These are phyloP conservation scores for Verticillium nonalfalfae DNA, from an alignment of 2,329 filamentous ascomycete genomes.

Conservation along the genomic window DNA sequence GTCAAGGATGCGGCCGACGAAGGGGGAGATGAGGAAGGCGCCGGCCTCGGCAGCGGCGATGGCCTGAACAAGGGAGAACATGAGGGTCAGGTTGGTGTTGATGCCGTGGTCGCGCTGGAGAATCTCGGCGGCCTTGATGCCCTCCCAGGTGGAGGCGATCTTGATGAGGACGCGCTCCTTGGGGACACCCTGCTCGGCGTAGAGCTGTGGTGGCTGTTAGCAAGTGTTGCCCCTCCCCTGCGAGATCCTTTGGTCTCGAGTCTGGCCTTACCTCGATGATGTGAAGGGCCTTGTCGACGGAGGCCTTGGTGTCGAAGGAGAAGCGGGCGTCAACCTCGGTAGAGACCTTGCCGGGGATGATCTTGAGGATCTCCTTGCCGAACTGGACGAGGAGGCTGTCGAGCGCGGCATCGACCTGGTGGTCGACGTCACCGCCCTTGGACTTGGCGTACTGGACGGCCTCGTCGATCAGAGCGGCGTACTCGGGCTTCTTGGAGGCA, in stretches of 20 bases:
- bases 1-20: conserved; percentile 98
- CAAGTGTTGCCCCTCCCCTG: neutral
- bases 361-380: conserved; percentile 93
- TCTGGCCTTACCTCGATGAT: conserved; percentile 74
- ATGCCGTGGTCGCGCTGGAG: conserved; percentile 92
- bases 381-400: conserved; percentile 97
- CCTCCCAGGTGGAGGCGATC: conserved; percentile 98
- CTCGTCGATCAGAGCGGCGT: conserved; percentile 82
- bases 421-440: conserved; percentile 61
- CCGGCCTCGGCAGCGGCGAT: conserved; percentile 92
- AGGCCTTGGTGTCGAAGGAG: conserved; percentile 91
- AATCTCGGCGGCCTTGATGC: conserved; percentile 97
- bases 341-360: conserved; percentile 97
- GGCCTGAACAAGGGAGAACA: conserved; percentile 95
- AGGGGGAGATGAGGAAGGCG: conserved; percentile 97
- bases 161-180: conserved; percentile 98
- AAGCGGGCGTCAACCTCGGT: conserved; percentile 96
- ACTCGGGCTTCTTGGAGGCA: conserved; percentile 96
- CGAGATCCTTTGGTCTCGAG: neutral
- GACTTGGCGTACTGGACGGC: conserved; percentile 83
- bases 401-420: conserved; percentile 82
- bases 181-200: conserved; percentile 83
- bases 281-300: conserved; percentile 91
- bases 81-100: conserved; percentile 98
- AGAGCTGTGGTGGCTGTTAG: conserved; percentile 56